Evolutionary conservation across 2,329 filamentous ascomycete species (phyloP), one percentile per base, ranked within the genome.

Genomic region (Diaporthe citri): DNA sequence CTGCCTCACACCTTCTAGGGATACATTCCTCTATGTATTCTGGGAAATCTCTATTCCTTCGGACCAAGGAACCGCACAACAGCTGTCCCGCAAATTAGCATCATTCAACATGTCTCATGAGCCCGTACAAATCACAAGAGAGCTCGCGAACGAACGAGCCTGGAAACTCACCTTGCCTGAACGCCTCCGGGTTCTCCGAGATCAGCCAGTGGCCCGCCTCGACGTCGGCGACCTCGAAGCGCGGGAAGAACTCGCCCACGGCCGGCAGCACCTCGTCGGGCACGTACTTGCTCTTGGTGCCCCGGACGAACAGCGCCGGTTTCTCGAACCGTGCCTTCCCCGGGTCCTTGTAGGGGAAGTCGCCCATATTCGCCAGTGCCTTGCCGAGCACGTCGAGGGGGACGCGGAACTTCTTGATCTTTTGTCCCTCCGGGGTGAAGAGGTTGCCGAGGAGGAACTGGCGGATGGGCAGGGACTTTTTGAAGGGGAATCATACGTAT

Each of bases 361-460:
- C 95, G 1, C 94, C 95, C 86, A 98, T 90, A 77, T 94, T 88
- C 78, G 92, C 90, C 55, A 99, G 86, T 0, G 92, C 88, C 64
- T 88, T 87, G 5, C 88, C 92, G 0, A 99, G 86, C 4, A 90
- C 92, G 62, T 89, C 87, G 15, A 99, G 86, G 0, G 97, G 96
- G 4, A 98, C 91, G 39, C 94, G 90, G 85, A 97, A 98, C 79
- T 90, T 92, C 79, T 93, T 89, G 3, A 86, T 86, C 43, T 89
- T 87, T 69, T 88, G 85, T 22, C 82, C 84, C 0, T 79, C 71
- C 1, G 88, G 86, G 7, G 92, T 90, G 78, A 93, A 84, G 52
- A 98, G 87, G 82, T 98, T 99, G 15, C 94, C 95, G 0, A 99
- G 90, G 22, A 99, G 89, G 83, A 98, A 99, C 81, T 98, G 96